Base-by-base conservation (phyloP, 2,329 filamentous ascomycete species). In the Teratosphaeria epicoccoides region DNA sequence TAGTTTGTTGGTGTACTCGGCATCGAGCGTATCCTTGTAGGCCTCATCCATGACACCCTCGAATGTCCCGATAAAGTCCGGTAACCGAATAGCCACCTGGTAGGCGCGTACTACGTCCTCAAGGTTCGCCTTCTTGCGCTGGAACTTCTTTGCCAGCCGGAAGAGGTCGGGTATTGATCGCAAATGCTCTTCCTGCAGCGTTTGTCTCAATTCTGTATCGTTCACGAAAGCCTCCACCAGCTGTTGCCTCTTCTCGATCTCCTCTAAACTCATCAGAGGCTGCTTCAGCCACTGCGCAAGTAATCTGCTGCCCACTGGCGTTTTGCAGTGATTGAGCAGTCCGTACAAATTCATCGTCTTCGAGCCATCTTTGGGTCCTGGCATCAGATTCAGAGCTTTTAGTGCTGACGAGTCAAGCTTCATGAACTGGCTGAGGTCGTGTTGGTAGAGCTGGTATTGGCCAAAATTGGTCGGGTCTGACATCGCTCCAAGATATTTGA, bases 261-360 rank as follows among this genome's bases (percentile, higher is more conserved):
- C 90, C 2, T 78, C 76, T 56, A 88, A 82, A 71, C 80, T 88
- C 93, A 98, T 98, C 37, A 98, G 73, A 0, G 93, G 93, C 68
- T 98, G 93, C 71, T 98, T 98, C 49, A 98, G 75, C 93, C 93
- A 98, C 66, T 98, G 94, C 1, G 91, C 85, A 25, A 98, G 75
- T 52, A 98, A 70, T 46, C 94, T 80, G 63, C 90, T 95, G 12
- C 93, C 93, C 1, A 95, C 83, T 0, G 93, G 88, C 1, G 93
- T 98, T 69, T 95, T 97, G 82, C 93, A 98, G 69, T 97, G 90
- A 63, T 98, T 97, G 43, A 98, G 76, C 17, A 98, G 74, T 0
- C 93, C 93, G 61, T 87, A 98, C 49, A 98, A 69, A 65, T 90
- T 97, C 93, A 98, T 98, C 0, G 82, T 94, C 73, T 96, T 97